These are phyloP conservation scores for Warburgia ugandensis DNA, from an alignment of 164 flowering plant species.

Conservation along the genomic window DNA sequence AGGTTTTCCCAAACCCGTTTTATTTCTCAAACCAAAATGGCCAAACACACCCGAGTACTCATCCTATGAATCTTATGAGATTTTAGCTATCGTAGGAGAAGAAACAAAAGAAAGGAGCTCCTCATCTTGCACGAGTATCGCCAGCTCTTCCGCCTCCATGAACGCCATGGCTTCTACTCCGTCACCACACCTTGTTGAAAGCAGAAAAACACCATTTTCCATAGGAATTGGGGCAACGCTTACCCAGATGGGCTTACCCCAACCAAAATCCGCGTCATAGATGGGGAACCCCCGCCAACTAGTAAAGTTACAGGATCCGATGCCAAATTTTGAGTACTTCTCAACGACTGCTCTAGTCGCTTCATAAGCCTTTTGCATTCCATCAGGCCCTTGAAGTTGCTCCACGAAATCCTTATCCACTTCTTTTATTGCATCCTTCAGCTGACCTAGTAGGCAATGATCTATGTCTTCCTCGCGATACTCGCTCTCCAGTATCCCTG, in stretches of 20 bases:
- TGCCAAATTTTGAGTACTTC: neutral
- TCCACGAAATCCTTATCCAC: neutral
- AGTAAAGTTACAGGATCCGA: neutral
- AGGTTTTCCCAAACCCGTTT: too few species aligned
- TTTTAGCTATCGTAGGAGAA: neutral
- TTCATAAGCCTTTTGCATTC: neutral
- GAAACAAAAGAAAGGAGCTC: slow-evolving; percentile 4
- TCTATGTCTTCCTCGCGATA: neutral
- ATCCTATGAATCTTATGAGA: too few species aligned
- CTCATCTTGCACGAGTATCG: neutral
- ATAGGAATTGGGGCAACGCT: neutral
- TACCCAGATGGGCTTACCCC: slow-evolving; percentile 4
- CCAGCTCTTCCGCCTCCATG: neutral
- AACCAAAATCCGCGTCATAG: slow-evolving; percentile 1
- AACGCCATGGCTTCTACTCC: neutral
- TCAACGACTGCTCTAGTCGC: neutral
- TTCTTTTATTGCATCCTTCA: neutral
- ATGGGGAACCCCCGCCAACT: too few species aligned
- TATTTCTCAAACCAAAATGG: too few species aligned
- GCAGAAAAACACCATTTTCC: neutral
- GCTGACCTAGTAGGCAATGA: neutral
- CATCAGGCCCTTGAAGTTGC: neutral
- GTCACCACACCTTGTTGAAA: neutral
- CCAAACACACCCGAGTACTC: too few species aligned
- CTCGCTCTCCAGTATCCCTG: neutral